Base-by-base conservation (phyloP, 2,329 filamentous ascomycete genomes). In the Phaeomoniella chlamydospora region DNA sequence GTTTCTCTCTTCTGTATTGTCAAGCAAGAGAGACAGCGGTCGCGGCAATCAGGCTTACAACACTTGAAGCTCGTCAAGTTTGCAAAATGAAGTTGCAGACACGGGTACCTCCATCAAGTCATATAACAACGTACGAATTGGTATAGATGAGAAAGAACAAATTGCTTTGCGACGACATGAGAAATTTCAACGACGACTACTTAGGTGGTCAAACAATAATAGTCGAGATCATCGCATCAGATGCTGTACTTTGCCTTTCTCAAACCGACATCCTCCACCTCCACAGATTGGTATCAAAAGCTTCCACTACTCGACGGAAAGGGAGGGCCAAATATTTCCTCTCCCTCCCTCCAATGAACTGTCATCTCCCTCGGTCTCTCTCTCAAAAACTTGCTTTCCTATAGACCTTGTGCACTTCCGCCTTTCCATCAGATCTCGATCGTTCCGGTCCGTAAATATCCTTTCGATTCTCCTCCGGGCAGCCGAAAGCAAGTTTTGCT, bases 361-460 rank as follows among this genome's bases (percentile, higher is more conserved):
- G 6, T 9, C 9, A 9, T n/a, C 9, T 26, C n/a, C 22, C 22
- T 26, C 22, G 9, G 22, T 26, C 22, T 26, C 22, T n/a, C n/a
- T n/a, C 22, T 26, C 22, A 26, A 26, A 26, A 26, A 26, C 22
- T 26, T 26, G 22, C 22, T 26, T n/a, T n/a, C 22, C 22, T 9
- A 26, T 26, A 26, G n/a, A 9, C 22, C 6, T 26, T 26, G 22
- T 26, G 9, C 22, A 26, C 22, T 26, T 26, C n/a, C 22, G 9
- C 9, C 22, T n/a, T 26, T 26, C 22, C 22, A 26, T 26, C 22
- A 26, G 22, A 26, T 26, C 15, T 5, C 3, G 9, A 37, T 11
- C n/a, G 5, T 12, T 29, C 33, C 33, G 22, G 10, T 29, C 33
- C 33, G 22, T 14, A 12, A 31, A n/a, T n/a, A 31, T n/a, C n/a